Base-by-base conservation (phyloP, 179 eudicot species). In the Beta lomatogona region DNA sequence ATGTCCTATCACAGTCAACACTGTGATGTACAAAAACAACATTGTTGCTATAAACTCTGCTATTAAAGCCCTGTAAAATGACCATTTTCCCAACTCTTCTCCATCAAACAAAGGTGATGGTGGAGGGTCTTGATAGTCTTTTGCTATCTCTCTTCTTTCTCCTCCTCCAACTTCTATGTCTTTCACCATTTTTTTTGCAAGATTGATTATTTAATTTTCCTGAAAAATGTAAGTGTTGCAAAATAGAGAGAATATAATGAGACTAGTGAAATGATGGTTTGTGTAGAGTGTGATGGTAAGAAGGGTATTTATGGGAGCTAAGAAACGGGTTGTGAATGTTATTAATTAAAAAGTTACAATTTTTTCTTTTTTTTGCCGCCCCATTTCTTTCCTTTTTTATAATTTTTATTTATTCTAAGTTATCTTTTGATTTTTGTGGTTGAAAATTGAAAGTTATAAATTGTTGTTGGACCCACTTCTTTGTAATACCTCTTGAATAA, bases 121-220 rank as follows among this genome's bases (percentile, higher is more conserved):
- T 8, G 94, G 93, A 4, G 94, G 95, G 83, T 91, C 95, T 53
- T 90, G 87, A 81, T 91, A 91, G 91, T 91, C 95, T 82, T 87
- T 88, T 67, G 79, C 46, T 21, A 69, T 6, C 6, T 64, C 69
- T 64, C 69, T 64, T 64, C 69, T 61, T 13, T 61, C 28, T n/a
- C 44, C 85, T 41, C 86, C 92, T 7, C 78, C 21, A 52, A 76
- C 88, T 79, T 90, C 92, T 4, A 88, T 68, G 63, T 91, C 91
- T 80, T 88, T 89, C 3, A 81, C 84, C 94, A 91, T 89, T 25
- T 82, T 45, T 60, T 48, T 50, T 22, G 14, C 50, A 60, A 36
- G 41, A 36, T 36, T 36, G 41, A 36, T 36, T 36, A 36, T 0
- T 36, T 36, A 36, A 36, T 36, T 36, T 36, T 36, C 41, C 41